A percentile compares a stretch with the other conserved stretches of the same genome.
phyloP scores from a whole-genome alignment of 148 eudicot species.

The Beta vulgaris region DNA sequence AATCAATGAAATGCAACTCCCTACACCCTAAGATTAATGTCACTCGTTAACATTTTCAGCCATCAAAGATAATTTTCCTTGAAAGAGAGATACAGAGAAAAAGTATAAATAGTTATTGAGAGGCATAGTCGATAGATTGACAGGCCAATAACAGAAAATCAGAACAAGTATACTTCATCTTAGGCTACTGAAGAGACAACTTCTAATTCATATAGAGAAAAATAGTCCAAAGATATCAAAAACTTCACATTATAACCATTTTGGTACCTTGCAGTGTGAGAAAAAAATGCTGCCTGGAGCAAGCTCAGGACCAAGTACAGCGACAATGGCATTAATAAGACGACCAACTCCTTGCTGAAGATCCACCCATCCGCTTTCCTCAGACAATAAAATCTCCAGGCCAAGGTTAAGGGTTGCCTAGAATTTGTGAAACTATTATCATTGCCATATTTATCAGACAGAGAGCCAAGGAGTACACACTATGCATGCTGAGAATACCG shows the following conservation, averaged over 20 bases:
- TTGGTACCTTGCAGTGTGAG: slow-evolving; percentile 91
- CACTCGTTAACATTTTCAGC: not conserved
- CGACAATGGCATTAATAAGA: slow-evolving; percentile 95
- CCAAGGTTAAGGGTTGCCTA: slow-evolving; percentile 96
- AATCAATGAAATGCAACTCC: no score
- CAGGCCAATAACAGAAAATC: not conserved
- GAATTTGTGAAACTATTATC: slow-evolving; percentile 9
- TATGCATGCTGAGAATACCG: not conserved
- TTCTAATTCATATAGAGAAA: not conserved
- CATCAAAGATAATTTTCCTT: not conserved
- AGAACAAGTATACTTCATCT: not conserved
- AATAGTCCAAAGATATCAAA: not conserved
- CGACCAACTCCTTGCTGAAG: slow-evolving; percentile 96
- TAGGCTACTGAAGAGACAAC: not conserved
- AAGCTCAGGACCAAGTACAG: slow-evolving; percentile 98
- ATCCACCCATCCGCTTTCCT: slow-evolving; percentile 90
- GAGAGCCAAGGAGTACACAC: not conserved
- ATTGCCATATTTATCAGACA: slow-evolving; percentile 1
- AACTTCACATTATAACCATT: not conserved
- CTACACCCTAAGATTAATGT: not conserved
- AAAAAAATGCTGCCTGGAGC: slow-evolving; percentile 94
- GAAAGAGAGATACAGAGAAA: not conserved
- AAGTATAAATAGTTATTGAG: not conserved
- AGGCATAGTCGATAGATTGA: not conserved
- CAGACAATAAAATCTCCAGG: slow-evolving; percentile 79